These are phyloP conservation scores for Stemphylium vesicarium DNA, from an alignment of 2,329 filamentous ascomycete species.

Conservation along the genomic window DNA sequence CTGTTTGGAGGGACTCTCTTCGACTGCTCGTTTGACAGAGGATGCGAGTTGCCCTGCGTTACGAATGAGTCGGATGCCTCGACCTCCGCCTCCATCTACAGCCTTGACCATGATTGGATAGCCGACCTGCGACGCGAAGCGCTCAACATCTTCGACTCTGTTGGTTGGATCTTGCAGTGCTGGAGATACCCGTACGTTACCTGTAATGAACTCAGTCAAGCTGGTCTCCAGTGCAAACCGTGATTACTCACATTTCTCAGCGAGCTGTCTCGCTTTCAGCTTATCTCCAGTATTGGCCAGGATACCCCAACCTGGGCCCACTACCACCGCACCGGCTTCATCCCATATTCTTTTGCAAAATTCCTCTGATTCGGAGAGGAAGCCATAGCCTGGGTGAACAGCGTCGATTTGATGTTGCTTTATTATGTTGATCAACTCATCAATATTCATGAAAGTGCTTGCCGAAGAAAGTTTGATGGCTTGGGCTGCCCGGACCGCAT, in stretches of 20 bases:
- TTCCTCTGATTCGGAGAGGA: slow-evolving; percentile 64
- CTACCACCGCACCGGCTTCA: slow-evolving; percentile 56
- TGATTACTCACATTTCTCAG: slow-evolving; percentile 52
- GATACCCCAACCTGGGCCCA: slow-evolving; percentile 65
- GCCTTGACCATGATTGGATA: slow-evolving; percentile 68
- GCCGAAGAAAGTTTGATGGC: slow-evolving; percentile 59
- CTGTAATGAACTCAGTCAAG: slow-evolving; percentile 18
- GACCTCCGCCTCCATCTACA: slow-evolving; percentile 67
- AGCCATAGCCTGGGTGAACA: slow-evolving; percentile 67
- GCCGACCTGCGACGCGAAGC: slow-evolving; percentile 65
- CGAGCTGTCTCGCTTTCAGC: slow-evolving; percentile 59
- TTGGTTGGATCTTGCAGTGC: slow-evolving; percentile 56
- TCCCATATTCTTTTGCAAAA: slow-evolving; percentile 59
- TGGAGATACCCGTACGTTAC: slow-evolving; percentile 58
- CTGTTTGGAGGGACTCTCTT: slow-evolving; percentile 64
- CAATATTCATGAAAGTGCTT: slow-evolving; percentile 61
- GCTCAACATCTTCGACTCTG: slow-evolving; percentile 50
- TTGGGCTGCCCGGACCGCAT: slow-evolving; percentile 60
- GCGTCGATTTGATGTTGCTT: slow-evolving; percentile 61
- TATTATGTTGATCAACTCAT: slow-evolving; percentile 55
- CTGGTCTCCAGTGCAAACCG: no score
- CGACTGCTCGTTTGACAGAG: slow-evolving; percentile 58
- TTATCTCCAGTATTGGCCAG: slow-evolving; percentile 64
- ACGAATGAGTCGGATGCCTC: slow-evolving; percentile 64
- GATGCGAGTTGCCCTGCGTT: slow-evolving; percentile 53